Conservation (phyloP, 2,329 filamentous ascomycete genomes). For the Botryotinia narcissicola region DNA sequence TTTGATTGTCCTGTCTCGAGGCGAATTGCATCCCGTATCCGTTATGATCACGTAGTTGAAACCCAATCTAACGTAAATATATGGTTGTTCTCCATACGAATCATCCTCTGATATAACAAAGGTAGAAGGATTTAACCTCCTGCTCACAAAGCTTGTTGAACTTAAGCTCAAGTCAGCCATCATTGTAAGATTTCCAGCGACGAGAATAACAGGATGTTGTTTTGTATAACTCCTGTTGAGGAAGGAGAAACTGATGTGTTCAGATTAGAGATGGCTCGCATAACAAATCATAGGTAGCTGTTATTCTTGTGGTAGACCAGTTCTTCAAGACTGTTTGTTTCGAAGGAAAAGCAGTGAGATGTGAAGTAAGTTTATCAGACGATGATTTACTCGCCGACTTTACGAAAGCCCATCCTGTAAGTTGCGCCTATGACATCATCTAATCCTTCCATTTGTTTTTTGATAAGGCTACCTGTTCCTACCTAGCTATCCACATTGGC, state of each 20-base stretch:
- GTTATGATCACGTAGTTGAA: conserved; percentile 42
- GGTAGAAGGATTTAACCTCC: conserved; percentile 43
- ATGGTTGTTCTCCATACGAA: conserved; percentile 43
- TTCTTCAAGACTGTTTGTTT: not conserved
- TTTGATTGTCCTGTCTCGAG: conserved; percentile 33
- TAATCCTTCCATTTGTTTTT: not conserved
- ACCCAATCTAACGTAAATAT: conserved; percentile 48
- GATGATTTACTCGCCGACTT: not conserved
- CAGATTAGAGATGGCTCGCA: not conserved
- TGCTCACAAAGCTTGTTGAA: conserved; percentile 39
- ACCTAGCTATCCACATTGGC: not conserved
- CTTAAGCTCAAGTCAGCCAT: not conserved
- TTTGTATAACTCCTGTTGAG: not conserved
- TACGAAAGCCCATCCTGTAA: not conserved
- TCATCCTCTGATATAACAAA: conserved; percentile 47
- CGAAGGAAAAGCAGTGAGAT: not conserved
- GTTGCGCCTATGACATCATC: not conserved
- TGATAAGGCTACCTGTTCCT: not conserved
- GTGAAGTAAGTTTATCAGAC: not conserved
- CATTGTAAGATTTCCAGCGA: not conserved
- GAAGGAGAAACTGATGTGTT: not conserved
- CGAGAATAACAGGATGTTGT: not conserved
- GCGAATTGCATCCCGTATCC: conserved; percentile 47
- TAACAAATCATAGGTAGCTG: not conserved
- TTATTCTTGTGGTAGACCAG: not conserved